Percentiles rank a stretch among this genome's conserved stretches.
These are phyloP conservation scores for Plectosphaerella cucumerina DNA, from an alignment of 2,329 filamentous ascomycete genomes.

Conservation along the genomic window DNA sequence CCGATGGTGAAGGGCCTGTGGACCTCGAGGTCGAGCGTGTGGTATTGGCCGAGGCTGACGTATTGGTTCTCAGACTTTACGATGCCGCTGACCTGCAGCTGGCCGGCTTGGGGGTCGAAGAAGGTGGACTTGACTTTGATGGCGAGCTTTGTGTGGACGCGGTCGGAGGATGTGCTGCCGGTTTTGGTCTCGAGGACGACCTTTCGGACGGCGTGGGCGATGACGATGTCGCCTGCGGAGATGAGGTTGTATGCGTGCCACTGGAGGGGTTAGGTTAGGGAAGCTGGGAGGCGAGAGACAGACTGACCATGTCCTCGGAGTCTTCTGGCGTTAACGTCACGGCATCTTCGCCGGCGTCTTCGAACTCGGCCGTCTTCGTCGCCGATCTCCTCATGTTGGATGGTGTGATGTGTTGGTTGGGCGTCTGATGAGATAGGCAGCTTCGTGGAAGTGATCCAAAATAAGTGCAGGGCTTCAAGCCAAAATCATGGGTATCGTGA, in stretches of 20 bases:
- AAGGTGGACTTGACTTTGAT: constrained; percentile 53
- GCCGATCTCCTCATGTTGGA: constrained; percentile 34
- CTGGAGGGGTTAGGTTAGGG: constrained; percentile 16
- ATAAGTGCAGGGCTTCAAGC: no score
- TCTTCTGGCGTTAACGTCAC: constrained; percentile 39
- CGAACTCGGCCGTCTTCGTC: constrained; percentile 25
- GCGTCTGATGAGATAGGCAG: no score
- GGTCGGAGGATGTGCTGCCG: constrained; percentile 42
- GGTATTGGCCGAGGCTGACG: constrained; percentile 51
- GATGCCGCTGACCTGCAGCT: constrained; percentile 52
- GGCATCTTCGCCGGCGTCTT: constrained; percentile 33
- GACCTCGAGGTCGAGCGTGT: constrained; percentile 75
- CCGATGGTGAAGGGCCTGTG: constrained; percentile 83
- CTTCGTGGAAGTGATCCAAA: no score
- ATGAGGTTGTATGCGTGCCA: constrained; percentile 63
- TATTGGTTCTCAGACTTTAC: constrained; percentile 49
- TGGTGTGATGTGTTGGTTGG: constrained; percentile 1
- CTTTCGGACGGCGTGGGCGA: constrained; percentile 53
- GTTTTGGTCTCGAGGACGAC: constrained; percentile 43
- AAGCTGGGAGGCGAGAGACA: neutral
- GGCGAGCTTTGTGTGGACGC: constrained; percentile 54
- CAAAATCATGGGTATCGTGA: no score
- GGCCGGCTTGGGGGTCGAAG: constrained; percentile 52
- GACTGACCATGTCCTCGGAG: constrained; percentile 41
- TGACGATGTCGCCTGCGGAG: constrained; percentile 45